A percentile compares a stretch with the other conserved stretches of the same genome.
Evolutionary conservation across 176 grass and related monocot genomes (phyloP).

Genomic region (Juncus inflexus): DNA sequence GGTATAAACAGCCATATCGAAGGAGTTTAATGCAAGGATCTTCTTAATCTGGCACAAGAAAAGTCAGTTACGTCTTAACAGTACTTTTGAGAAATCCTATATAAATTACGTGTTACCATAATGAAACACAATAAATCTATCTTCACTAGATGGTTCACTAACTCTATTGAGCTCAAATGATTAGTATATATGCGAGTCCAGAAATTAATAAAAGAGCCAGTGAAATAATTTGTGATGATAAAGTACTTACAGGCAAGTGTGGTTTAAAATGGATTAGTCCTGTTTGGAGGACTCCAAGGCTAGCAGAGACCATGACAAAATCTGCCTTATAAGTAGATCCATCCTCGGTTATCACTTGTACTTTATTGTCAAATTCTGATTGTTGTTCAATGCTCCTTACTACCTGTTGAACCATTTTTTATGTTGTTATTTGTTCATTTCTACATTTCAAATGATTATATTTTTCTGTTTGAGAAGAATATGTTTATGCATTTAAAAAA

Average conservation of each 20-base stretch:
- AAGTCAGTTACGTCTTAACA: neutral
- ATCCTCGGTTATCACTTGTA: slow-evolving; percentile 43
- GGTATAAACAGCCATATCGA: slow-evolving; percentile 65
- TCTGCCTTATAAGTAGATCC: slow-evolving; percentile 36
- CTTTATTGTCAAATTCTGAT: neutral
- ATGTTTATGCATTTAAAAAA: no score
- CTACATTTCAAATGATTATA: no score
- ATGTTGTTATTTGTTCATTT: neutral
- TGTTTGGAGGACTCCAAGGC: slow-evolving; percentile 56
- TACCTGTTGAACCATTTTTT: slow-evolving; percentile 11
- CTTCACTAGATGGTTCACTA: no score
- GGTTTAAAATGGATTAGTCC: slow-evolving; percentile 57
- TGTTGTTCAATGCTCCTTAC: slow-evolving; percentile 35
- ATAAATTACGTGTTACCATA: neutral
- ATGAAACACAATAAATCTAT: no score
- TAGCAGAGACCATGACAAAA: slow-evolving; percentile 48
- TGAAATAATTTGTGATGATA: no score
- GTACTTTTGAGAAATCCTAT: neutral
- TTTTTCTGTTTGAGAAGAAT: no score
- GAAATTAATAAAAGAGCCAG: no score
- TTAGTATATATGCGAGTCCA: no score
- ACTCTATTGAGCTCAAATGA: no score
- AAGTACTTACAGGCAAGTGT: slow-evolving; percentile 38
- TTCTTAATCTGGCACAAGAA: slow-evolving; percentile 31
- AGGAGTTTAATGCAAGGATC: slow-evolving; percentile 44